Evolutionary conservation across 2,329 filamentous ascomycete species (phyloP).

Genomic region (Trichophyton schoenleinii): DNA sequence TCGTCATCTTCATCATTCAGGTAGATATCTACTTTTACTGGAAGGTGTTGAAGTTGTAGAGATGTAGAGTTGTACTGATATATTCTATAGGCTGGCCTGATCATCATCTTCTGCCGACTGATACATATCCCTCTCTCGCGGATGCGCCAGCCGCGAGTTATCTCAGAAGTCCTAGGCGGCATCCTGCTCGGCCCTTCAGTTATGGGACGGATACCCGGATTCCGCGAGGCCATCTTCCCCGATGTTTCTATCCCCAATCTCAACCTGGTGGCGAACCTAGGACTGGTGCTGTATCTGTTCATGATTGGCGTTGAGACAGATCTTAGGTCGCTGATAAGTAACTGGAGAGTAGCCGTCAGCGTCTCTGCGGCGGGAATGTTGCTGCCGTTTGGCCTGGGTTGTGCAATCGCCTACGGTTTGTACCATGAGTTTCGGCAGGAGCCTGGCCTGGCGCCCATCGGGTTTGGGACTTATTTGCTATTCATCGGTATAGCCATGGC

Average conservation of each 20-base stretch:
- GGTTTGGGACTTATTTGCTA: slow-evolving; percentile 52
- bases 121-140: slow-evolving; percentile 66
- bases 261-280: slow-evolving; percentile 67
- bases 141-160: slow-evolving; percentile 67
- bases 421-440: slow-evolving; percentile 59
- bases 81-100: slow-evolving; percentile 49
- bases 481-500: slow-evolving; percentile 91
- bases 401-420: slow-evolving; percentile 66
- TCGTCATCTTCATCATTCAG: slow-evolving; percentile 66
- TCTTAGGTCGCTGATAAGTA: slow-evolving; percentile 59
- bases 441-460: slow-evolving; percentile 42
- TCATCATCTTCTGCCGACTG: slow-evolving; percentile 61
- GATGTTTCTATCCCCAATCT: slow-evolving; percentile 60
- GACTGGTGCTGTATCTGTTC: slow-evolving; percentile 74
- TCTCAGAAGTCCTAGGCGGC: slow-evolving; percentile 74
- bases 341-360: slow-evolving; percentile 67
- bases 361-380: slow-evolving; percentile 71
- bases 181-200: slow-evolving; percentile 78
- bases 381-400: slow-evolving; percentile 70
- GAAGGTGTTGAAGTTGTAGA: no score
- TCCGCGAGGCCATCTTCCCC: slow-evolving; percentile 66
- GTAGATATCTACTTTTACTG: slow-evolving; percentile 24
- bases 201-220: slow-evolving; percentile 73
- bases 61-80: no score
- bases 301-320: slow-evolving; percentile 81